Base-by-base conservation (phyloP, 352 stramenopile species). In the Phytophthora citrophthora region DNA sequence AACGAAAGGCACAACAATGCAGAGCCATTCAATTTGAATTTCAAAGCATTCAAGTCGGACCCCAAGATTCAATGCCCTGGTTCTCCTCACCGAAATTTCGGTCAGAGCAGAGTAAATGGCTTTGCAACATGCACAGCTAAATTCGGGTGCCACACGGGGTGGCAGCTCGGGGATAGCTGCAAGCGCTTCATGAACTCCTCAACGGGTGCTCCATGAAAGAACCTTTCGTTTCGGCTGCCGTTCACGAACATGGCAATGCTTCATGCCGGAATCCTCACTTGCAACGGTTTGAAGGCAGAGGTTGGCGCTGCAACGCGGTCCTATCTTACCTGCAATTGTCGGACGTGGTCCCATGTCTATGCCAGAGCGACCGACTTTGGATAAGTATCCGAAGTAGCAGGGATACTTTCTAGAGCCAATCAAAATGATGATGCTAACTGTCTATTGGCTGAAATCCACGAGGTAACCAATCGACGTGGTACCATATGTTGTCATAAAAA, bases 41-140 rank as follows among this genome's bases (percentile, higher is more conserved):
- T 20, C 20, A 34, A 34, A 13, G 29, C 29, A 13, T 34, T 11
- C 29, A 34, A 34, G 29, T 34, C 29, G 29, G 29, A 12, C 29
- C 11, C 9, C 8, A 32, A 34, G 29, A 34, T 13, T 34, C 29
- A 11, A 13, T 34, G 36, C 10, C 39, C 39, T 27, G 39, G 39
- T 63, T 63, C 5, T 63, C 40, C 54, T 43, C 54, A 47, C 31
- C 54, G 44, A 63, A 63, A 56, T 55, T 55, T 55, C 44, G 24
- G 41, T 34, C 13, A 11, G 29, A 53, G 53, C 9, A 10, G 15
- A 53, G 39, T 20, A 41, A 41, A 18, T 41, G 13, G 36, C 7
- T 41, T 20, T 41, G n/a, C 13, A 18, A 18, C 36, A 29, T 29
- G 26, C 6, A 29, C 6, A 29, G 4, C 1, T 10, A 20, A 41